A percentile compares a stretch with the other conserved stretches of the same genome.
Evolutionary conservation across 164 flowering plant species (phyloP).

Genomic region (Hamamelis virginiana): DNA sequence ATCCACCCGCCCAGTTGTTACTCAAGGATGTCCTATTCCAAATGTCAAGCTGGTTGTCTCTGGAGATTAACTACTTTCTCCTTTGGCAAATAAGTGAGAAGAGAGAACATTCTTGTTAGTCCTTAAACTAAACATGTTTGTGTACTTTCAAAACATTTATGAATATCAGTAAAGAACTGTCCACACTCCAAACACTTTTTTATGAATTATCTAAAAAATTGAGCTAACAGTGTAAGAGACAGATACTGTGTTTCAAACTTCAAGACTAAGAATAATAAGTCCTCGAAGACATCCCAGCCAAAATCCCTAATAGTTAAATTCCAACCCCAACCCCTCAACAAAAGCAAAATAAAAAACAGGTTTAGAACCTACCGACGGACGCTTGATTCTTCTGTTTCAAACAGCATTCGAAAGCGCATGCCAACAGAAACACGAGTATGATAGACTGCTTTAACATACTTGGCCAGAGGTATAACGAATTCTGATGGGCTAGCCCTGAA

Average conservation of each 20-base stretch:
- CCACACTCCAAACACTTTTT: not conserved
- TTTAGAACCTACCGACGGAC: constrained; percentile 66
- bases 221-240: not conserved
- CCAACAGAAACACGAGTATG: constrained; percentile 95
- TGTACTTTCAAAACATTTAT: not conserved
- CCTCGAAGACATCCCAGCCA: no score
- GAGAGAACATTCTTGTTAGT: not conserved
- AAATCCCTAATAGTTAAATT: no score
- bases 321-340: no score
- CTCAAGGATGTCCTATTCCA: not conserved
- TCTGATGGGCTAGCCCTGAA: constrained; percentile 93
- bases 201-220: not conserved
- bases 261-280: no score
- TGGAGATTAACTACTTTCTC: not conserved
- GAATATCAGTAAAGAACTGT: not conserved
- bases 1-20: not conserved
- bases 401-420: constrained; percentile 93
- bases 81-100: not conserved
- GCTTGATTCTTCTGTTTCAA: constrained; percentile 93
- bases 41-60: not conserved
- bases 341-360: no score
- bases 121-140: not conserved
- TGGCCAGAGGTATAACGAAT: constrained; percentile 78
- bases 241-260: not conserved
- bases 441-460: constrained; percentile 81